These are phyloP conservation scores for Fusarium circinatum DNA, from an alignment of 2,329 filamentous ascomycete species.

Conservation along the genomic window DNA sequence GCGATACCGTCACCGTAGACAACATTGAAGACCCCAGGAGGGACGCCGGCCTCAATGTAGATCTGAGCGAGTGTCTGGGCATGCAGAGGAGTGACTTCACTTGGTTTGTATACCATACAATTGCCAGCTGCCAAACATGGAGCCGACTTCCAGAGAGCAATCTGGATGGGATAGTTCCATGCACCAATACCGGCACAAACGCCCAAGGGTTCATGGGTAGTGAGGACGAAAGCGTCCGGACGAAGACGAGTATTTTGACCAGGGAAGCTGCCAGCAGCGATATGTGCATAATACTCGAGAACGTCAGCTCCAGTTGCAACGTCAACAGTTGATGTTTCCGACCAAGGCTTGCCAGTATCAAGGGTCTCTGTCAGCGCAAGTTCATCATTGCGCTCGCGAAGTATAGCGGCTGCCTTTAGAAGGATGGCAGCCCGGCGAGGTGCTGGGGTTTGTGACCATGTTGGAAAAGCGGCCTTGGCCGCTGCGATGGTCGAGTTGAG, in stretches of 20 bases:
- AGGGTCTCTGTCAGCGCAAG: slow-evolving; percentile 83
- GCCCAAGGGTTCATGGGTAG: slow-evolving; percentile 81
- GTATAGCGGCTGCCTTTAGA: slow-evolving; percentile 76
- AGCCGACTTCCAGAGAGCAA: slow-evolving; percentile 89
- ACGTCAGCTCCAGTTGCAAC: slow-evolving; percentile 85
- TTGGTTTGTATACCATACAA: slow-evolving; percentile 91
- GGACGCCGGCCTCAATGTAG: slow-evolving; percentile 81
- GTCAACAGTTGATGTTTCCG: slow-evolving; percentile 86
- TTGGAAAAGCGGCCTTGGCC: slow-evolving; percentile 75
- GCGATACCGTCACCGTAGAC: slow-evolving; percentile 79
- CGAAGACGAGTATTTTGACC: slow-evolving; percentile 81
- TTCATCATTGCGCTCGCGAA: slow-evolving; percentile 81
- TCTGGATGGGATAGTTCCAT: slow-evolving; percentile 94
- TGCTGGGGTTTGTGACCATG: slow-evolving; percentile 81
- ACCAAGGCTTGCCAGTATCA: slow-evolving; percentile 87
- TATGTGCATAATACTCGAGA: slow-evolving; percentile 85
- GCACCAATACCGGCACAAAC: slow-evolving; percentile 89
- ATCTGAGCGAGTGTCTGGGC: slow-evolving; percentile 79
- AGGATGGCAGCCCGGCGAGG: slow-evolving; percentile 80
- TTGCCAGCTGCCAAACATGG: slow-evolving; percentile 88
- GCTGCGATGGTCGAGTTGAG: slow-evolving; percentile 78
- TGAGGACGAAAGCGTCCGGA: slow-evolving; percentile 83
- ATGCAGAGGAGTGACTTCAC: slow-evolving; percentile 88
- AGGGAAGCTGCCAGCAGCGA: slow-evolving; percentile 82
- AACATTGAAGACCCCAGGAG: slow-evolving; percentile 87